Conservation (phyloP, 2,329 filamentous ascomycete genomes). For the Raffaelea albimanens region DNA sequence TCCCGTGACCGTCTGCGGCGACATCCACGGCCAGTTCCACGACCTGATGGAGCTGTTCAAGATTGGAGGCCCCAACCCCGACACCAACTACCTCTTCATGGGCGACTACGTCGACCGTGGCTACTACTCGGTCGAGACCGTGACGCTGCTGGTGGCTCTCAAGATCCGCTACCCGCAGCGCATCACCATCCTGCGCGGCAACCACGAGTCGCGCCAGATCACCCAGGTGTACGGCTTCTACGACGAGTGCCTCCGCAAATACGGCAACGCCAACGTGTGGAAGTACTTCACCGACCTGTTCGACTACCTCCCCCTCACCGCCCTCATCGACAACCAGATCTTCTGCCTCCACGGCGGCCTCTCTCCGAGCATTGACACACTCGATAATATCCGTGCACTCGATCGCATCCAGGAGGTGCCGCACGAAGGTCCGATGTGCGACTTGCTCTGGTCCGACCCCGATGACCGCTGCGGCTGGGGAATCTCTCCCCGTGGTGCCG, state of each 20-base stretch:
- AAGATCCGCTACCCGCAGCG: constrained; percentile 97
- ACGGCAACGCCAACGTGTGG: constrained; percentile 98
- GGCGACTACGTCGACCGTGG: constrained; percentile 98
- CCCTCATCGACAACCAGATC: constrained; percentile 97
- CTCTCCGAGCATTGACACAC: constrained; percentile 89
- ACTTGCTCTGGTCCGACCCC: constrained; percentile 94
- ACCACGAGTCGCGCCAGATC: constrained; percentile 98
- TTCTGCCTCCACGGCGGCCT: constrained; percentile 97
- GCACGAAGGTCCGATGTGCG: constrained; percentile 97
- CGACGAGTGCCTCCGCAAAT: constrained; percentile 97
- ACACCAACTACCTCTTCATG: constrained; percentile 99
- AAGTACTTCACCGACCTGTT: constrained; percentile 99
- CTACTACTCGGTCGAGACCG: constrained; percentile 98
- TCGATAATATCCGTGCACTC: constrained; percentile 89
- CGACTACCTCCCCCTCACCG: constrained; percentile 94
- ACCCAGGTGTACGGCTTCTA: constrained; percentile 99
- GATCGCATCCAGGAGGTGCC: constrained; percentile 98
- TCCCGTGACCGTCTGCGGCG: constrained; percentile 94
- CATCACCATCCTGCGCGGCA: constrained; percentile 96
- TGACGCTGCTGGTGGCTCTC: constrained; percentile 88
- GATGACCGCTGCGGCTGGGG: constrained; percentile 96
- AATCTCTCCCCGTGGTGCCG: constrained; percentile 87
- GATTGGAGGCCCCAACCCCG: constrained; percentile 93
- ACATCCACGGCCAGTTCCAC: constrained; percentile 98
- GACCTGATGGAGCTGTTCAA: constrained; percentile 99